Percentiles rank a stretch among this genome's conserved stretches.
Evolutionary conservation across 164 flowering plant genomes (phyloP).

Genomic region (Macadamia tetraphylla): DNA sequence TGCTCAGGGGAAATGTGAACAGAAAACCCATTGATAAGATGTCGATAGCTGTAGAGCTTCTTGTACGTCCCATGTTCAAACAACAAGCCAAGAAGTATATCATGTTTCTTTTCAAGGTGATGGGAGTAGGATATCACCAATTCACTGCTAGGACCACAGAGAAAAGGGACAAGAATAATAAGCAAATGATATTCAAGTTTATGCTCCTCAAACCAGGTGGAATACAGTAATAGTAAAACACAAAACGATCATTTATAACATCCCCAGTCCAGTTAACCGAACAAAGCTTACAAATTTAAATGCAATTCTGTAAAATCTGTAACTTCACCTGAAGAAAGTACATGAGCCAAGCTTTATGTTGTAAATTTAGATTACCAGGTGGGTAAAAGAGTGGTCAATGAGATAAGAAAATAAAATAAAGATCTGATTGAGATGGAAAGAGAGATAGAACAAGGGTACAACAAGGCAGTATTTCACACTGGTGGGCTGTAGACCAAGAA

Average conservation of each 20-base stretch:
- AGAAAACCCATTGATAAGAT: conserved; percentile 92
- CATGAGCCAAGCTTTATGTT: background rate
- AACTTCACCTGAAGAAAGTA: background rate
- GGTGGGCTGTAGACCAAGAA: no score
- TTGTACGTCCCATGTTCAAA: conserved; percentile 71
- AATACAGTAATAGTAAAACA: background rate
- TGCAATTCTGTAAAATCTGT: background rate
- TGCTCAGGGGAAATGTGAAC: conserved; percentile 79
- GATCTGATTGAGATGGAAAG: no score
- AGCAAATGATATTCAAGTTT: background rate
- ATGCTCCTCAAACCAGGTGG: background rate
- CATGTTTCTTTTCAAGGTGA: conserved; percentile 88
- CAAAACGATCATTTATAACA: background rate
- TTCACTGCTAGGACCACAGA: conserved; percentile 43
- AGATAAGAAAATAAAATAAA: no score
- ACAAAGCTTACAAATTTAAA: background rate
- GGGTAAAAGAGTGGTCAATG: no score
- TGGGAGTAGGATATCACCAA: conserved; percentile 59
- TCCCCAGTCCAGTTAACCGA: background rate
- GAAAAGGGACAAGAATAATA: background rate
- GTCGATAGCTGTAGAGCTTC: conserved; percentile 91
- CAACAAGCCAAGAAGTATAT: conserved; percentile 78
- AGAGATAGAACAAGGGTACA: no score
- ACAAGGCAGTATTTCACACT: no score
- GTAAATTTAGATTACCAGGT: no score